phyloP scores from a whole-genome alignment of 2,329 filamentous ascomycete species.

The Coniella vitis region DNA sequence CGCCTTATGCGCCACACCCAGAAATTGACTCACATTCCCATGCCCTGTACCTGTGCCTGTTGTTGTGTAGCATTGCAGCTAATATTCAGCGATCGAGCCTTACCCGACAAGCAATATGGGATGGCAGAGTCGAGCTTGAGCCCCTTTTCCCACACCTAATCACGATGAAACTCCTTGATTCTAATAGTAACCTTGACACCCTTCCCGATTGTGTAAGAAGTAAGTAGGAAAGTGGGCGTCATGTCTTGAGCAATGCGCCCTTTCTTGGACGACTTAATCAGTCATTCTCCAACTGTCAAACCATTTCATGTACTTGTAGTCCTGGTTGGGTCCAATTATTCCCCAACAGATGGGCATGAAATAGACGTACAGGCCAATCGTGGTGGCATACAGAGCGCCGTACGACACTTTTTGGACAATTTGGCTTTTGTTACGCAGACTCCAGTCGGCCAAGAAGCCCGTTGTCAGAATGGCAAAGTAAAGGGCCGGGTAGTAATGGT shows the following conservation, averaged over 20 bases:
- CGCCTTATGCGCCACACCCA: too few species aligned
- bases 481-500: slow-evolving; percentile 97
- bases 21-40: too few species aligned
- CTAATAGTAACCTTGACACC: background rate
- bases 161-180: background rate
- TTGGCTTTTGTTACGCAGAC: slow-evolving; percentile 59
- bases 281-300: slow-evolving; percentile 79
- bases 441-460: slow-evolving; percentile 85
- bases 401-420: slow-evolving; percentile 64
- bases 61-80: background rate
- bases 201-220: background rate
- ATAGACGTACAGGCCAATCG: slow-evolving; percentile 77
- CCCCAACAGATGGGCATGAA: slow-evolving; percentile 96
- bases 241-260: background rate
- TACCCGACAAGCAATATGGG: background rate
- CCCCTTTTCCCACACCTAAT: background rate
- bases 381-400: slow-evolving; percentile 61
- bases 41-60: too few species aligned
- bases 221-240: background rate
- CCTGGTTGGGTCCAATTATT: slow-evolving; percentile 76
- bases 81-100: background rate
- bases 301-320: slow-evolving; percentile 94
- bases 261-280: slow-evolving; percentile 39
- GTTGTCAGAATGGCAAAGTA: slow-evolving; percentile 92
- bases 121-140: background rate